Conservation (phyloP, 306 rosid genomes). For the Rosa rugosa region DNA sequence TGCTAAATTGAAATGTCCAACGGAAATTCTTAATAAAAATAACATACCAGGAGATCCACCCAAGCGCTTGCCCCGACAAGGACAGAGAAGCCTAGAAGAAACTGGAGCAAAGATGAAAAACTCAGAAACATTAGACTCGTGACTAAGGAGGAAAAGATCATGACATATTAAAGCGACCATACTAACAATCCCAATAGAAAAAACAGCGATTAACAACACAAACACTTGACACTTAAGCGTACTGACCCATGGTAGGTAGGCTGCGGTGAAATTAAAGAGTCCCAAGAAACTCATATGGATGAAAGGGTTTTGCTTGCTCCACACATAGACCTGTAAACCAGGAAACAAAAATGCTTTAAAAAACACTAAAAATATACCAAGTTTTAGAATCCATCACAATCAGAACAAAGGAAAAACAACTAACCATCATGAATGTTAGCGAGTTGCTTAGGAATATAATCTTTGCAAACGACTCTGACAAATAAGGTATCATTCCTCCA, state of each 20-base stretch:
- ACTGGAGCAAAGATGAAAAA: conserved; percentile 37
- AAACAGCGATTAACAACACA: conserved; percentile 1
- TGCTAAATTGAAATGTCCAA: conserved; percentile 10
- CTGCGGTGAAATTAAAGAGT: conserved; percentile 90
- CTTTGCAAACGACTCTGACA: conserved; percentile 81
- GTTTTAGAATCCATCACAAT: not conserved
- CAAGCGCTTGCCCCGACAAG: conserved; percentile 98
- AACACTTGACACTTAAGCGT: conserved; percentile 12
- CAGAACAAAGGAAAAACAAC: conserved; percentile 14
- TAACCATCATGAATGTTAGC: conserved; percentile 93
- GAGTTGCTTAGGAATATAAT: conserved; percentile 96
- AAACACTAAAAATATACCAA: not conserved
- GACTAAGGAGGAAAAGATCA: not conserved
- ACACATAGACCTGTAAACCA: conserved; percentile 76
- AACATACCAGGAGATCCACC: conserved; percentile 90
- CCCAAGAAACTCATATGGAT: conserved; percentile 97
- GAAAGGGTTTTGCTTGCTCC: conserved; percentile 99
- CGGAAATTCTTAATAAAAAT: not conserved
- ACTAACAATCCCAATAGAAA: conserved; percentile 5
- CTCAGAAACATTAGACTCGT: not conserved
- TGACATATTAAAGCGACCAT: not conserved
- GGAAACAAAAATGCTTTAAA: conserved; percentile 15
- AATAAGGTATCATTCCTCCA: conserved; percentile 95
- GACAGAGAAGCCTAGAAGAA: conserved; percentile 88
- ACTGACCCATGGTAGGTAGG: conserved; percentile 98